Conservation (phyloP, 345 rosid species). For the Fremontodendron californicum region DNA sequence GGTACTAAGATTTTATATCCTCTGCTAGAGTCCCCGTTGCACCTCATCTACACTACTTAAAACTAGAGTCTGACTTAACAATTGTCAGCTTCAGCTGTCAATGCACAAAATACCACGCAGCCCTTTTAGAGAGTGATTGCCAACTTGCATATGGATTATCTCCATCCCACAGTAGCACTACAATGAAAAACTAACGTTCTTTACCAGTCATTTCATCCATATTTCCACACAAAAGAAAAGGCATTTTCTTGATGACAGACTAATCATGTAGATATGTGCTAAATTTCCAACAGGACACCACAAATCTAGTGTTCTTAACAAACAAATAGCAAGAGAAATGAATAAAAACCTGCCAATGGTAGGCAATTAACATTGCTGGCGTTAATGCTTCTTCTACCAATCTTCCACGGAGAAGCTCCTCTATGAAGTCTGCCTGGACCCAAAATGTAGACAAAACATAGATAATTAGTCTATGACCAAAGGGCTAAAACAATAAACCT, state of each 20-base stretch:
- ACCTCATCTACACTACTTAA: background rate
- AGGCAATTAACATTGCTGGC: slow-evolving; percentile 55
- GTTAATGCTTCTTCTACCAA: slow-evolving; percentile 44
- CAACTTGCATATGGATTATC: background rate
- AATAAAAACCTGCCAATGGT: slow-evolving; percentile 63
- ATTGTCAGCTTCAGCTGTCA: background rate
- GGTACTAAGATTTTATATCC: background rate
- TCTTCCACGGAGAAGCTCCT: slow-evolving; percentile 62
- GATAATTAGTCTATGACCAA: background rate
- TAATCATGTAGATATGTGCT: background rate
- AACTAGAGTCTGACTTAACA: background rate
- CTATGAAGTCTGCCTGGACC: slow-evolving; percentile 77
- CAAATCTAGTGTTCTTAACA: background rate
- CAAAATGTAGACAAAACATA: too few species aligned
- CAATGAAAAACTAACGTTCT: background rate
- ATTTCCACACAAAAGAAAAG: background rate
- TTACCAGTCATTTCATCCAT: background rate
- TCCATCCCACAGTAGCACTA: background rate
- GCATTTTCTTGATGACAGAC: background rate
- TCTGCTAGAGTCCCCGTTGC: background rate
- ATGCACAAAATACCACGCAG: background rate
- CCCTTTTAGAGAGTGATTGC: background rate
- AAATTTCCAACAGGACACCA: background rate
- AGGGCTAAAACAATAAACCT: background rate
- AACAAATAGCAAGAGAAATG: background rate